Base-by-base conservation (phyloP, 2,329 filamentous ascomycete genomes). In the Rutstroemia sp. region DNA sequence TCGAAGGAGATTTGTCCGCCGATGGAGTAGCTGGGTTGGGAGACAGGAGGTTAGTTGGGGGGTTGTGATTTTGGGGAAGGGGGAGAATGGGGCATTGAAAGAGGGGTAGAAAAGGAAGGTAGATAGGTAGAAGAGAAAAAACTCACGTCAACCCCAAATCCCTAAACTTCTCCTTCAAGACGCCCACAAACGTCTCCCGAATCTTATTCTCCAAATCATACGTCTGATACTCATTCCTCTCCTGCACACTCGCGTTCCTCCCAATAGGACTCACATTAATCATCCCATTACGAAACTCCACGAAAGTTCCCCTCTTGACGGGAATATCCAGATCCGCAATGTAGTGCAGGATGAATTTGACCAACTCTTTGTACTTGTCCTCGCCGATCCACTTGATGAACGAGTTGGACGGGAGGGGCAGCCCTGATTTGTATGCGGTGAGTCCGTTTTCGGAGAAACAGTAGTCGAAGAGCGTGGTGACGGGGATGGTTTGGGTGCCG, bases 1-100 rank as follows among this genome's bases (percentile, higher is more conserved):
- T 99, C 94, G 73, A 99, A 99, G 59, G 92, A 96, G 74, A 99
- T 96, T 71, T 96, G 90, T 53, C 94, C 94, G 66, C 94, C 94
- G 67, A 99, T 95, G 61, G 90, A 92, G 79, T 87, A 96, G 44
- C 88, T 92, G 59, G n/a, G 14, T 58, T 37, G 27, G 27, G 27
- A 9, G 27, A 23, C n/a, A n/a, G 5, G 18, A 18, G 14, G 16
- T 41, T 41, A 41, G 39, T 30, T 8, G 27, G 27, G 27, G 8
- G 27, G n/a, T n/a, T n/a, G n/a, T n/a, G n/a, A n/a, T 9, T 30
- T 8, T 8, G 38, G 38, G 38, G 38, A 12, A 41, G 14, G 38
- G 38, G 38, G 16, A n/a, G n/a, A n/a, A n/a, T n/a, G n/a, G n/a
- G n/a, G n/a, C n/a, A 8, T 41, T n/a, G 18, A 4, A 18, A 18